Evolutionary conservation across 495 filamentous ascomycete genomes (phyloP), one percentile per base, ranked within the genome.

Genomic region (Oidiodendron maius): DNA sequence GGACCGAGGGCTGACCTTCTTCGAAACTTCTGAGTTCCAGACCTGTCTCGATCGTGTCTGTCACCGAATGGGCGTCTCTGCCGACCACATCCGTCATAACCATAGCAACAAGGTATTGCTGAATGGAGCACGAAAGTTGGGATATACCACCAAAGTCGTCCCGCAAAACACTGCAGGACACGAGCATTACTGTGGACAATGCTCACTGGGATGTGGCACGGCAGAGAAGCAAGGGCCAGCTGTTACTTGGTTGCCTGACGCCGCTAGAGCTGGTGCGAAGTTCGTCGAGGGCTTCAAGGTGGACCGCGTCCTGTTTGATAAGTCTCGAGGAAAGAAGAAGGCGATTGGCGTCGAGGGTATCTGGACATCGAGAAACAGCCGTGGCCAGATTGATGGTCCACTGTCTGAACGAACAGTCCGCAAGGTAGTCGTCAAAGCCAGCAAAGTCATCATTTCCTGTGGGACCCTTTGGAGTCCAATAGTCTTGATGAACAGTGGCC

Each of bases 221-320:
- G 75, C 71, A 16, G 78, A 81, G 52, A 95, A 95, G 58, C 82
- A 88, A 64, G 87, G 87, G 0, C 87, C 90, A 0, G 81, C 77
- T 0, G 80, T 85, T 26, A 77, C 80, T 2, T 96, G 82, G 71
- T 70, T 96, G 18, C 83, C 82, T 0, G 88, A 91, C 62, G 90
- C 91, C 3, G 80, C 75, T 2, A 74, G 71, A 43, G 78, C 82
- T 3, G 89, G 89, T 6, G 88, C 87, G 0, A 67, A 69, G 32
- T 94, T 94, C 58, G 73, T 89, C 4, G 88, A 96, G 70, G 89
- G 89, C 0, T 83, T 90, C 54, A 58, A 76, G 12, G 84, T 75
- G 0, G 74, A 85, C 3, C 74, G 71, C 51, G 72, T 96, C 9
- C 28, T 85, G 0, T 93, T 94, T 61, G 74, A 80, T 13, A 63